phyloP scores from a whole-genome alignment of 495 filamentous ascomycete genomes.

The Lophium mytilinum region DNA sequence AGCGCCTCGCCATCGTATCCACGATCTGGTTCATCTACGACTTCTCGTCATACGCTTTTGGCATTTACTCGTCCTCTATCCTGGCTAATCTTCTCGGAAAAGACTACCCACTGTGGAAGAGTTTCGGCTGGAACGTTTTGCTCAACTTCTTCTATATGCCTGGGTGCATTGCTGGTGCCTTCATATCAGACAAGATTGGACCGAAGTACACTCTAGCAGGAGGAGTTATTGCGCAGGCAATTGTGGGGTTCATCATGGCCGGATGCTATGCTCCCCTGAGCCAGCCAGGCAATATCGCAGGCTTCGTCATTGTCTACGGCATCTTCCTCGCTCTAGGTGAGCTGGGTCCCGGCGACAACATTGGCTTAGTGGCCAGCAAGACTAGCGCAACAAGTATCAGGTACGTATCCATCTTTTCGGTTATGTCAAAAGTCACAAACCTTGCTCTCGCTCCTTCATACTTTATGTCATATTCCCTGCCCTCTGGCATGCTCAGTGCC shows the following conservation, averaged over 20 bases:
- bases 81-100: slow-evolving; percentile 54
- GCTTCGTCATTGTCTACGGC: slow-evolving; percentile 69
- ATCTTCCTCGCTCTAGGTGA: slow-evolving; percentile 82
- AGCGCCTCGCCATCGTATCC: slow-evolving; percentile 57
- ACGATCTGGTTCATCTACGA: slow-evolving; percentile 93
- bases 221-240: slow-evolving; percentile 59
- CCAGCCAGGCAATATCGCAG: slow-evolving; percentile 55
- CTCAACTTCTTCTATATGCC: slow-evolving; percentile 84
- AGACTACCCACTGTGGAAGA: slow-evolving; percentile 54
- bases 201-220: slow-evolving; percentile 61
- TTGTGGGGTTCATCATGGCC: slow-evolving; percentile 85
- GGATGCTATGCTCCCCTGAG: slow-evolving; percentile 59
- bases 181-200: slow-evolving; percentile 64
- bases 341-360: slow-evolving; percentile 83
- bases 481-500: background rate
- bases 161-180: slow-evolving; percentile 67
- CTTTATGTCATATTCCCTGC: background rate
- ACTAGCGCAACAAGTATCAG: slow-evolving; percentile 78
- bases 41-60: slow-evolving; percentile 72
- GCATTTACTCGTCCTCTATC: slow-evolving; percentile 68
- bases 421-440: background rate
- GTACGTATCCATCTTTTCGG: slow-evolving; percentile 5
- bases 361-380: slow-evolving; percentile 79
- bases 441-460: background rate
- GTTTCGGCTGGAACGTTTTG: slow-evolving; percentile 78